Evolutionary conservation across 129 eudicot genomes (phyloP), one percentile per base, ranked within the genome.

Genomic region (Gnaphalium uliginosum): DNA sequence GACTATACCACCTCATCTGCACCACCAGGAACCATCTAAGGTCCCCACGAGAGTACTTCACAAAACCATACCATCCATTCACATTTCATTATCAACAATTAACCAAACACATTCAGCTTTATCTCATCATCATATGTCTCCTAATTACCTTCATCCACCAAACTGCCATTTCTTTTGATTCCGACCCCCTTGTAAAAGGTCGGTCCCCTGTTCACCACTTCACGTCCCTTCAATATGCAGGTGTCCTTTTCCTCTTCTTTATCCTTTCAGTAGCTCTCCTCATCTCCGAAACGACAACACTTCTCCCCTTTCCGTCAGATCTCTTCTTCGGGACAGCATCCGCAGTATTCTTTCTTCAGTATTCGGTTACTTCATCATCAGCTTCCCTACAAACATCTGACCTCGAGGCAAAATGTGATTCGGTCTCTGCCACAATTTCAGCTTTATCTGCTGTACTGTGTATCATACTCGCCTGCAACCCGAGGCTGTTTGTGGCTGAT

Each of bases 151-250:
- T 90, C 66, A 4, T 82, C 78, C 92, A 87, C 87, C 88, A 90
- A 66, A 72, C 83, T 54, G n/a, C 85, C 46, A 29, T 81, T 78
- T 88, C 98, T 8, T 18, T 87, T 43, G 71, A 79, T 67, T 39
- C 97, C 54, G 97, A 94, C 69, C 93, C 96, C 17, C 86, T 94
- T 66, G 88, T 94, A 73, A 84, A 81, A 25, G 97, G 97, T 72
- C 86, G 80, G 25, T 83, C 97, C 61, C 92, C 96, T 29, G 97
- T 90, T 63, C 91, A 90, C 83, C 86, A 39, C 46, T 85, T 91
- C 87, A 85, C 81, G 35, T 90, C 98, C 50, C 97, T 94, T 69
- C 98, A 90, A 39, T 70, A 86, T 51, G 85, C 96, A 66, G 87
- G 86, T 75, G 83, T 93, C 51, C 8, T 83, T 51, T 65, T 83